Conservation (phyloP, 2,329 filamentous ascomycete genomes). For the Colletotrichum chrysophilum region DNA sequence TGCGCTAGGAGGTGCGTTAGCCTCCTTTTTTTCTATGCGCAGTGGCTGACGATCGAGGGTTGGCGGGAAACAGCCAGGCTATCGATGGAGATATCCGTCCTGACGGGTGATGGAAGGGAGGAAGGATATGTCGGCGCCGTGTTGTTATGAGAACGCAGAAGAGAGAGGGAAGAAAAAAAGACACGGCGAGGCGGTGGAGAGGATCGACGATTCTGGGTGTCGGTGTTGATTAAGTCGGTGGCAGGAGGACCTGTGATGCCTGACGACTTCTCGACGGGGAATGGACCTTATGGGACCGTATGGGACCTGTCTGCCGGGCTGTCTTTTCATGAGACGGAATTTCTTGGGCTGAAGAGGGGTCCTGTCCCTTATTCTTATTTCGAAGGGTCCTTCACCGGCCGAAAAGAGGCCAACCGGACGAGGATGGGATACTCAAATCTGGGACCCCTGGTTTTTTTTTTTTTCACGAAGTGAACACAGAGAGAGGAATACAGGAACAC, state of each 20-base stretch:
- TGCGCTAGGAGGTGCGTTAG: slow-evolving; percentile 6
- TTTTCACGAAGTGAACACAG: not conserved
- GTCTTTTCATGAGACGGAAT: not conserved
- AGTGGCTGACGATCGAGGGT: not conserved
- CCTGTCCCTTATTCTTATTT: slow-evolving; percentile 20
- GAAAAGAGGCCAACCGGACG: slow-evolving; percentile 4
- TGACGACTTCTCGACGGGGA: not conserved
- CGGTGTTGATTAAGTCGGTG: not conserved
- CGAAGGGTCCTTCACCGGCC: not conserved
- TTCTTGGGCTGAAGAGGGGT: slow-evolving; percentile 5
- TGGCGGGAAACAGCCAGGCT: not conserved
- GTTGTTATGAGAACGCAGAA: not conserved
- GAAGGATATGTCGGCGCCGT: not conserved
- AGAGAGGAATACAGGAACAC: not conserved
- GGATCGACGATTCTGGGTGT: not conserved
- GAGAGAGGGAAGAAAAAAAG: not conserved
- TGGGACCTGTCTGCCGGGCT: not conserved
- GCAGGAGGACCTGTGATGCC: not conserved
- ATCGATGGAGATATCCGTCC: not conserved
- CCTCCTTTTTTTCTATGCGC: not conserved
- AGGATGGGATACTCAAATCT: not conserved
- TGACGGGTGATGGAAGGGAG: not conserved
- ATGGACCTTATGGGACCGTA: not conserved
- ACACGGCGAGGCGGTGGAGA: not conserved
- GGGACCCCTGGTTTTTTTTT: not conserved